Base-by-base conservation (phyloP, 352 stramenopile species). In the Phytophthora parvispora region DNA sequence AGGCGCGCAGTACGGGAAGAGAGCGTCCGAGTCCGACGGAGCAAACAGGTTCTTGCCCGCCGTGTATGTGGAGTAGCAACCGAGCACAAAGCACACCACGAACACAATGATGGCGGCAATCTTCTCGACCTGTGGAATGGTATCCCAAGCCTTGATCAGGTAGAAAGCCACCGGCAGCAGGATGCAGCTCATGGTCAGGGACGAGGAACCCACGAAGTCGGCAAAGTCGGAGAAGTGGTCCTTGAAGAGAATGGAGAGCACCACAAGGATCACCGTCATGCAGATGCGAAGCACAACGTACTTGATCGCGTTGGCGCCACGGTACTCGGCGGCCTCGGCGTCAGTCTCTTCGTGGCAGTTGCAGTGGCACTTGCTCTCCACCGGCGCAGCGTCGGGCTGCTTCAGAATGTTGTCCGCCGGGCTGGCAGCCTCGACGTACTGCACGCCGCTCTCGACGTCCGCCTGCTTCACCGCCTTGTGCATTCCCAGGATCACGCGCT, bases 151-250 rank as follows among this genome's bases (percentile, higher is more conserved):
- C 47, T 75, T 79, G 43, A 79, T 67, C 18, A 82, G 42, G 47
- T 82, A 84, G 56, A 84, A 84, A 43, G 78, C 69, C 10, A 84
- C 72, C 48, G 78, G 78, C 45, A 86, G 34, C 28, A 76, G 51
- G 38, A 76, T 76, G 51, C 68, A 76, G 52, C 55, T 76, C 63
- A 60, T 76, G 3, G 73, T 81, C 57, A 83, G 67, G 4, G 74
- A 77, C 32, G 78, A 84, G 6, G 78, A 80, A 18, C 78, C 73
- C 25, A 83, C 72, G 31, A 86, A 87, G 54, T 83, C 74, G n/a
- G 74, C 72, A 48, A 87, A 72, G 59, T 84, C 76, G 4, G 78
- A 74, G 61, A 87, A 84, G 29, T 82, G 69, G 54, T 87, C 72
- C 51, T 81, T 68, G 40, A 87, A 71, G 1, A 84, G 53, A 27